Base-by-base conservation (phyloP, 169 alveolate genomes). In the Cryptosporidium muris region DNA sequence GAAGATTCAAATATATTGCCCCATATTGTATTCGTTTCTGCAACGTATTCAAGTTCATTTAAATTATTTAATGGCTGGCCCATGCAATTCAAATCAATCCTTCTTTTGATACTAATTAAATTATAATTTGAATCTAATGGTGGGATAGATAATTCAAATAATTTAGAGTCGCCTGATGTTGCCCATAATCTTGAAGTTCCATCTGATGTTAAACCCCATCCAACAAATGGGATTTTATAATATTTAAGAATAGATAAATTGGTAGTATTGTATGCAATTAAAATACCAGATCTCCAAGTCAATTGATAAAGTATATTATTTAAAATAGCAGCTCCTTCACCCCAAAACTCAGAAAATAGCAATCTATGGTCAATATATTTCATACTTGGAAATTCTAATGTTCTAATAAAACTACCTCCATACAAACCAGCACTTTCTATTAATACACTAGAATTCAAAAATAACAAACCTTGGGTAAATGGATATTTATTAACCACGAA, bases 141-240 rank as follows among this genome's bases (percentile, higher is more conserved):
- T n/a, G 85, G 85, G 25, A 74, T 38, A 43, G 54, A 51, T 5
- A 74, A 60, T 45, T 74, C 85, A 45, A 43, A 42, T 40, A 74
- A 52, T 60, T 74, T 49, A 58, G 54, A 66, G 16, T 66, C 7
- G 5, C 85, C 85, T 25, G 85, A 36, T 40, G 85, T 74, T 9
- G 85, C 85, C 85, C 85, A 74, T 1, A 74, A 38, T 58, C 14
- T 58, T 25, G 66, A 56, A 12, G 54, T 43, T 11, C 25, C 34
- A 58, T 74, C 67, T 7, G 85, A 74, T 14, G 85, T 74, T 0
- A 74, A 63, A 2, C 85, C 85, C 85, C 85, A 74, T 7, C 85
- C 85, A 53, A 45, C 34, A 34, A 74, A 3, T 34, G 67, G 85
- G 4, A 74, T 42, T 11, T 66, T 58, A 58, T 74, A 74, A 7